Evolutionary conservation across 768 basidiomycete species (phyloP), one percentile per base, ranked within the genome.

Genomic region (Phaffia tasmanica): DNA sequence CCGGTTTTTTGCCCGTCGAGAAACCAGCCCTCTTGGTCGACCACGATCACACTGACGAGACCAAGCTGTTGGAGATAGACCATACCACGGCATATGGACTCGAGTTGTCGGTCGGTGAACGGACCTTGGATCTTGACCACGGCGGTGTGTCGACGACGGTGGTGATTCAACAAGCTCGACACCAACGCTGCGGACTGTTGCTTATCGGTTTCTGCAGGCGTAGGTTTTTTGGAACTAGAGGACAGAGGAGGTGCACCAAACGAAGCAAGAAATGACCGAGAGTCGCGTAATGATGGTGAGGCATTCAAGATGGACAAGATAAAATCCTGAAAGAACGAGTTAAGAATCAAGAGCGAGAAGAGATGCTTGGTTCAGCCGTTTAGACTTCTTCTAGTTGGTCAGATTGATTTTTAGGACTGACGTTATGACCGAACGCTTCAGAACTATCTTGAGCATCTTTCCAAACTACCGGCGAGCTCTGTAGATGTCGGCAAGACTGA

Each of bases 81-180:
- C 79, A 99, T 83, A 62, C 95, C 95, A 50, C 86, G 83, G 50
- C 87, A 85, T 71, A 99, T 89, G 75, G 92, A 93, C 70, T 94
- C 89, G 66, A 98, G 83, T 72, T 97, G 95, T 9, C 85, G 81
- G 76, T 94, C 87, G 14, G 84, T 87, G 74, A 98, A 98, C 2
- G 95, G 95, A 14, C 93, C 91, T 76, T 98, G 95, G 2, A 98
- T 79, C 78, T 98, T 98, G 72, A 99, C 93, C 19, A 99, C 84
- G 5, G 93, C 91, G 0, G 95, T 94, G 62, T 89, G 86, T 54
- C 57, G 67, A 85, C 82, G 65, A 84, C 79, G 62, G 88, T 83
- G 29, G 7, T 93, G 93, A 73, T 92, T 81, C n/a, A 93, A 80
- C 8, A 75, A 58, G 3, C 72, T 69, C 7, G 71, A 88, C 85